These are phyloP conservation scores for Fusarium anthophilum DNA, from an alignment of 2,329 filamentous ascomycete species.

Conservation along the genomic window DNA sequence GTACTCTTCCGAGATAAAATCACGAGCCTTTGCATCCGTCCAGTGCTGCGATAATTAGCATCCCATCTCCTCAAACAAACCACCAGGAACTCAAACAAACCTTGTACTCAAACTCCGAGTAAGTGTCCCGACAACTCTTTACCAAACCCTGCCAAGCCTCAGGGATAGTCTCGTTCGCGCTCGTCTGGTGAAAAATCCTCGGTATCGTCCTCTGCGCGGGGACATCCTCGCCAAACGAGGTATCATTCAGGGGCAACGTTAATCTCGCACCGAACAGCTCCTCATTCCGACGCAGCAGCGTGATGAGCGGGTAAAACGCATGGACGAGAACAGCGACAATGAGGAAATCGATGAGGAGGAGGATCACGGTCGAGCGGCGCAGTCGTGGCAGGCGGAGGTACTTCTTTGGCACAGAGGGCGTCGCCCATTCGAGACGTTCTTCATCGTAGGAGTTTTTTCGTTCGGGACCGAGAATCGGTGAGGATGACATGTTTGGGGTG, in stretches of 20 bases:
- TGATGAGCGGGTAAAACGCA: conserved; percentile 75
- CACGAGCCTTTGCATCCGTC: conserved; percentile 73
- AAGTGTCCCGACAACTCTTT: conserved; percentile 71
- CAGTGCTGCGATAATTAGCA: conserved; percentile 62
- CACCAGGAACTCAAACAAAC: conserved; percentile 50
- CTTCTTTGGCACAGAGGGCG: conserved; percentile 36
- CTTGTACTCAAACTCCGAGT: conserved; percentile 79
- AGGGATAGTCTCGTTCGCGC: conserved; percentile 75
- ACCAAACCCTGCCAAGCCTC: conserved; percentile 72
- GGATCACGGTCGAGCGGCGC: conserved; percentile 60
- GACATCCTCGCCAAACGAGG: conserved; percentile 56
- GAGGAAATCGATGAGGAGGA: conserved; percentile 68
- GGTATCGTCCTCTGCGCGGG: conserved; percentile 76
- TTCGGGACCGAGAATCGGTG: conserved; percentile 19
- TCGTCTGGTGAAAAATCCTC: conserved; percentile 81
- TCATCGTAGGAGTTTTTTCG: conserved; percentile 35
- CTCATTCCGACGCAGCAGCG: conserved; percentile 65
- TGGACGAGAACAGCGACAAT: conserved; percentile 72
- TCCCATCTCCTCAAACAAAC: not conserved
- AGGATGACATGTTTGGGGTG: conserved; percentile 5
- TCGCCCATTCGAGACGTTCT: conserved; percentile 40
- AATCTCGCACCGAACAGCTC: conserved; percentile 45
- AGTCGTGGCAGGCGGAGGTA: conserved; percentile 34
- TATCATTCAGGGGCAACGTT: conserved; percentile 64
- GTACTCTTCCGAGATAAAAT: conserved; percentile 75